Evolutionary conservation across 2,329 filamentous ascomycete genomes (phyloP), one percentile per base, ranked within the genome.

Genomic region (Penicillium sp.): DNA sequence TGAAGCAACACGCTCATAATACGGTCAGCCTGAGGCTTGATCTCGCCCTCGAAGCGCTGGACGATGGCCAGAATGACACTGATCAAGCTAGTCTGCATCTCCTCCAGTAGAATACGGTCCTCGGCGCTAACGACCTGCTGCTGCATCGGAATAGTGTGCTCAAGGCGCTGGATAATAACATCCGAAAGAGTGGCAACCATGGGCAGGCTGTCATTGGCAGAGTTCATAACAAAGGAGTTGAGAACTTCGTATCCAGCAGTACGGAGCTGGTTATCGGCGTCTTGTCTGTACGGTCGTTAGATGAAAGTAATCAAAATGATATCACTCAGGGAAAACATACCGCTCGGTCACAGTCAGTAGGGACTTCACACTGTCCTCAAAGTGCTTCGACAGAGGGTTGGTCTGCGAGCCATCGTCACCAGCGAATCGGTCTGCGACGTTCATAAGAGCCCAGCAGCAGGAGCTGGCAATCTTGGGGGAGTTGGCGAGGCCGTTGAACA

Each of bases 381-480:
- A 98, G 73, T 96, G 88, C 55, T 84, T 82, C 2, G 90, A 95
- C 43, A 98, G 77, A 38, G 88, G 80, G 73, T 97, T 98, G 43
- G 77, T 77, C 61, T 84, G 76, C 53, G 84, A 85, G 43, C 87
- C 88, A 49, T 84, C 79, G 48, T 96, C 90, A 51, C 89, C 88
- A 28, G 89, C 87, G 67, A 97, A 98, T 54, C 90, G 85, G 67
- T 98, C 93, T 10, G 93, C 91, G 66, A 98, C 75, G 73, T 97
- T 98, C 88, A 98, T 97, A 59, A 98, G 75, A 29, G 93, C 90
- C 93, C 94, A 96, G 75, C 93, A 98, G 82, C 93, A 97, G 28
- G 93, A 98, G 48, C 88, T 84, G 29, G 91, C 93, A 84, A 98
- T 98, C 80, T 95, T 96, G 53, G 89, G 85, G 68, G 86, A 93